Base-by-base conservation (phyloP, 2,329 filamentous ascomycete genomes). In the Penicillium sp. region DNA sequence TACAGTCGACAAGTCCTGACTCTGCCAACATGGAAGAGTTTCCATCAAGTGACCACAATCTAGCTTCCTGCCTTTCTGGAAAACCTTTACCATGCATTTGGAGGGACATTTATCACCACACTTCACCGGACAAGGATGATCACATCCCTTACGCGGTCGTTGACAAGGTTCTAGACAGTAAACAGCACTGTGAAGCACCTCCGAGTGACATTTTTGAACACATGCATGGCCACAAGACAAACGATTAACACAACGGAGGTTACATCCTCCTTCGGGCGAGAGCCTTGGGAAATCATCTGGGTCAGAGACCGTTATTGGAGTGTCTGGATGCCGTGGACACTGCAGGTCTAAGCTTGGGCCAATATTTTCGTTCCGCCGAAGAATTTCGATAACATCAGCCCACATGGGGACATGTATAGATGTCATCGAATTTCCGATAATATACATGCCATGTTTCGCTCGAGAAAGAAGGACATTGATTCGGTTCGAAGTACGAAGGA, bases 381-480 rank as follows among this genome's bases (percentile, higher is more conserved):
- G 70, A 21, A 86, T 81, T 0, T 70, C 58, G 8, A 86, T 67
- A 0, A 90, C 83, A 0, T 82, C 63, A 0, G 68, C 63, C 87
- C 87, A 91, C 85, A 90, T 90, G 0, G 70, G 65, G 0, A 89
- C 77, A 20, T 76, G 69, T 0, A 65, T 65, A 28, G 80, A 86
- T 0, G 85, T 90, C 0, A 80, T 67, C 0, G 83, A 65, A 63
- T 90, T 87, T 1, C 88, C 86, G 33, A 91, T 83, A 18, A 91
- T 74, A 64, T 86, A 88, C 79, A 91, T 84, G 0, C 87, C 86
- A 61, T 90, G 82, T 61, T 84, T 75, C 0, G 87, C 87, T 5
- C 88, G 81, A 40, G 81, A 85, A 0, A 90, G 73, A 0, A 89
- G 74, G 0, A 90, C 86, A 57, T 90, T 89, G 69, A 90, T 84